Evolutionary conservation across 257 asterid genomes (phyloP), one percentile per base, ranked within the genome.

Genomic region (Penstemon davidsonii): DNA sequence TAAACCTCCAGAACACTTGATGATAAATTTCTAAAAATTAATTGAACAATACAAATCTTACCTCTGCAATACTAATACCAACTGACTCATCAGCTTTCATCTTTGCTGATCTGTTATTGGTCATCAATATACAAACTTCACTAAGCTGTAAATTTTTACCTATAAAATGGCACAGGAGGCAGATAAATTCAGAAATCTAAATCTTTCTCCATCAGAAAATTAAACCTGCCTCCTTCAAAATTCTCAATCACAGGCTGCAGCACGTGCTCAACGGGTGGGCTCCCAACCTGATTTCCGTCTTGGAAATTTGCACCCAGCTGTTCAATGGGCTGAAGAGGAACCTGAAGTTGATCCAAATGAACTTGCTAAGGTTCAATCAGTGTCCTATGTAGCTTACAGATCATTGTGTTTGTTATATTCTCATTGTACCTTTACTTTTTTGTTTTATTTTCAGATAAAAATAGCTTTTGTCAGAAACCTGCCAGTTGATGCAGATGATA

Each of bases 231-330:
- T 80, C 80, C 85, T 77, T 72, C 79, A 76, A 87, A 89, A 87
- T 86, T 87, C 82, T 87, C 91, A 55, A 89, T 79, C 88, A 90
- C 98, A 92, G 98, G 96, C 97, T 65, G 98, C 98, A 7, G 67
- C 93, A 61, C 89, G 97, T 68, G 97, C 96, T 53, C 77, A 77
- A 45, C 81, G 98, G 67, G 89, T 87, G 64, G 96, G 95, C 69
- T 73, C 91, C 49, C 84, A 80, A 80, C 84, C 91, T 11, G 95
- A 85, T n/a, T 92, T 92, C 70, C 82, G 89, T 71, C 90, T 92
- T 51, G 97, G 96, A 61, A 85, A 77, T 67, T 73, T 86, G 82
- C 98, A 88, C 85, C 97, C 98, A 47, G 71, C 82, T 81, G 90
- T 92, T 73, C 86, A 86, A 75, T 92, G 98, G 98, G 98, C 95